phyloP scores from a whole-genome alignment of 2,329 filamentous ascomycete species.

The Coniella vitis region DNA sequence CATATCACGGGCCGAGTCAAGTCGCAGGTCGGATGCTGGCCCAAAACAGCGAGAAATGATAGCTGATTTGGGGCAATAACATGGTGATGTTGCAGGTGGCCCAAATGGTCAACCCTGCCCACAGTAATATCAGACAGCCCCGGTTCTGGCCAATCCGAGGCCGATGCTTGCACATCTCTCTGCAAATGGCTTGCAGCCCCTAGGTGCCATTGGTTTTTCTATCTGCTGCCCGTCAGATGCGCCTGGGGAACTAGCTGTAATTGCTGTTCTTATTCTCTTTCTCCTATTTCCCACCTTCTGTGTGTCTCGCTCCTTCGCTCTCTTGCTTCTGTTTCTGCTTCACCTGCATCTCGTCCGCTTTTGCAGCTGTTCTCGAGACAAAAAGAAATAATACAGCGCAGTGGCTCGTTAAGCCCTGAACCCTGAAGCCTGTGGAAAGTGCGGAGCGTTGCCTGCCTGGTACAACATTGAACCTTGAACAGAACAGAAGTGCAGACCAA shows the following conservation, averaged over 20 bases:
- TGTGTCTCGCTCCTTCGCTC: background rate
- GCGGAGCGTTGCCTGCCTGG: no score
- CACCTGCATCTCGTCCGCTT: background rate
- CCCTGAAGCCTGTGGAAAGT: no score
- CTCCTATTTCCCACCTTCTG: background rate
- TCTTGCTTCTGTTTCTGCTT: background rate
- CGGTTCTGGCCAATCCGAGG: conserved; percentile 3
- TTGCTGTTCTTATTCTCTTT: background rate
- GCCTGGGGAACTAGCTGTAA: background rate
- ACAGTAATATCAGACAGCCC: conserved; percentile 2
- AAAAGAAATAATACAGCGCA: no score
- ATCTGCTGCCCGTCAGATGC: background rate
- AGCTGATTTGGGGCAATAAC: no score
- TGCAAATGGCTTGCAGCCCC: conserved; percentile 1
- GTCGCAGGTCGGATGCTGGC: no score
- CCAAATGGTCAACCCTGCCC: background rate
- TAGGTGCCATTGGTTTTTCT: background rate
- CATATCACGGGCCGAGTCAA: no score
- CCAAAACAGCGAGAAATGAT: no score
- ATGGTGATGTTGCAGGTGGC: background rate
- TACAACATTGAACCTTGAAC: no score
- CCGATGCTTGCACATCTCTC: background rate
- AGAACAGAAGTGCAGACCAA: no score
- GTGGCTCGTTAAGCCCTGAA: no score
- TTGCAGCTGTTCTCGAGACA: no score